A percentile compares a stretch with the other conserved stretches of the same genome.
phyloP scores from a whole-genome alignment of 2,329 filamentous ascomycete species.

The Trichoderma atrobrunneum region DNA sequence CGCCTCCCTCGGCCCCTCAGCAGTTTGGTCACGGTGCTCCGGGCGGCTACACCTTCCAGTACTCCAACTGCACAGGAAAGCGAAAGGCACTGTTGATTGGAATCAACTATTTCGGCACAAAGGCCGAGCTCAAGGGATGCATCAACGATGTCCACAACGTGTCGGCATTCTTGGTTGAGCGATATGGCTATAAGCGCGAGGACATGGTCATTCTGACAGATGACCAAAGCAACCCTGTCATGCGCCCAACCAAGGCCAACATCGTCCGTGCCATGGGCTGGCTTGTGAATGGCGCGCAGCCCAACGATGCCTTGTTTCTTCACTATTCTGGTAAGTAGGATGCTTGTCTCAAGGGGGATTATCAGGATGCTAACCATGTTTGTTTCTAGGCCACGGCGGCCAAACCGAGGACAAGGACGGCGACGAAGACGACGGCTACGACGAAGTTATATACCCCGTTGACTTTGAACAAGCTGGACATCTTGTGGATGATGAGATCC shows the following conservation, averaged over 20 bases:
- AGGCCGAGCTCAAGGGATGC: constrained; percentile 70
- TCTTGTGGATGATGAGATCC: constrained; percentile 77
- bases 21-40: constrained; percentile 68
- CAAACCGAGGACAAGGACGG: constrained; percentile 71
- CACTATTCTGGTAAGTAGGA: constrained; percentile 63
- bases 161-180: constrained; percentile 65
- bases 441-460: constrained; percentile 77
- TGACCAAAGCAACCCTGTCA: constrained; percentile 66
- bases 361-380: background rate
- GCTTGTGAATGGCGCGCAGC: constrained; percentile 67
- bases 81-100: constrained; percentile 74
- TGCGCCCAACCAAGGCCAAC: constrained; percentile 72
- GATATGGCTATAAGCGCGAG: constrained; percentile 69
- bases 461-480: constrained; percentile 68
- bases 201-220: constrained; percentile 80
- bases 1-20: constrained; percentile 51
- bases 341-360: background rate
- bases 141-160: constrained; percentile 82
- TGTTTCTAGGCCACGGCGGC: constrained; percentile 64
- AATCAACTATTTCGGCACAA: constrained; percentile 76
- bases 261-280: constrained; percentile 73
- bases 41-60: constrained; percentile 68
- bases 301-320: constrained; percentile 75
- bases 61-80: constrained; percentile 70
- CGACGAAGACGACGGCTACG: constrained; percentile 74